A percentile compares a stretch with the other conserved stretches of the same genome.
Evolutionary conservation across 2,329 filamentous ascomycete species (phyloP).

Genomic region (Diaporthe vaccinii): DNA sequence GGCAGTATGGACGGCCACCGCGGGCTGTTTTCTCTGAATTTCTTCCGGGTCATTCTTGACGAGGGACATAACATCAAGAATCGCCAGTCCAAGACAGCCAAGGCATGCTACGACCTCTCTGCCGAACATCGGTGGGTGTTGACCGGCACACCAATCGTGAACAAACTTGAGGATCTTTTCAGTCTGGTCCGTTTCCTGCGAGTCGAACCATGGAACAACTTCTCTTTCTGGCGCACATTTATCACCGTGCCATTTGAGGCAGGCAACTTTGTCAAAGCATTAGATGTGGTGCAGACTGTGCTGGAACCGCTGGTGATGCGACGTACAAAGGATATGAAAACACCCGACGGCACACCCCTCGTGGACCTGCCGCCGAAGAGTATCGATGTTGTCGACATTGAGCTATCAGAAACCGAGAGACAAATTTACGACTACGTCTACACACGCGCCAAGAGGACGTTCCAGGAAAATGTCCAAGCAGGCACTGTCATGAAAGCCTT

Average conservation of each 20-base stretch:
- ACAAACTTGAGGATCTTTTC: slow-evolving; percentile 94
- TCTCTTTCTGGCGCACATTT: slow-evolving; percentile 99
- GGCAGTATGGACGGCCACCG: slow-evolving; percentile 75
- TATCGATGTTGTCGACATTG: slow-evolving; percentile 88
- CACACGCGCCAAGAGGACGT: slow-evolving; percentile 83
- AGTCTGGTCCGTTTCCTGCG: slow-evolving; percentile 91
- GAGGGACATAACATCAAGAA: slow-evolving; percentile 96
- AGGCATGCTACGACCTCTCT: slow-evolving; percentile 91
- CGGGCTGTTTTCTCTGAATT: slow-evolving; percentile 91
- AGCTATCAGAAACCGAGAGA: slow-evolving; percentile 86
- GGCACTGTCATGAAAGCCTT: slow-evolving; percentile 96
- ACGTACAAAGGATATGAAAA: slow-evolving; percentile 98
- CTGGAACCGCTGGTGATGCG: slow-evolving; percentile 95
- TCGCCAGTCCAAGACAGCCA: slow-evolving; percentile 90
- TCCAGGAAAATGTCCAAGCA: slow-evolving; percentile 88
- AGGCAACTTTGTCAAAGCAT: slow-evolving; percentile 90
- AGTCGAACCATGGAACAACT: slow-evolving; percentile 98
- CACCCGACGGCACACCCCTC: slow-evolving; percentile 80
- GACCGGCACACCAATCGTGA: slow-evolving; percentile 97
- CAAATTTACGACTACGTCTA: slow-evolving; percentile 96
- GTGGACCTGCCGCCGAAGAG: slow-evolving; percentile 86
- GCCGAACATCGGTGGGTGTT: slow-evolving; percentile 92
- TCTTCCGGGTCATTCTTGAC: slow-evolving; percentile 95
- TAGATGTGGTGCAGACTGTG: slow-evolving; percentile 97
- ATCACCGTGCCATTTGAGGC: slow-evolving; percentile 98